Conservation (phyloP, 139 green algal species). For the Chlorella sp. region DNA sequence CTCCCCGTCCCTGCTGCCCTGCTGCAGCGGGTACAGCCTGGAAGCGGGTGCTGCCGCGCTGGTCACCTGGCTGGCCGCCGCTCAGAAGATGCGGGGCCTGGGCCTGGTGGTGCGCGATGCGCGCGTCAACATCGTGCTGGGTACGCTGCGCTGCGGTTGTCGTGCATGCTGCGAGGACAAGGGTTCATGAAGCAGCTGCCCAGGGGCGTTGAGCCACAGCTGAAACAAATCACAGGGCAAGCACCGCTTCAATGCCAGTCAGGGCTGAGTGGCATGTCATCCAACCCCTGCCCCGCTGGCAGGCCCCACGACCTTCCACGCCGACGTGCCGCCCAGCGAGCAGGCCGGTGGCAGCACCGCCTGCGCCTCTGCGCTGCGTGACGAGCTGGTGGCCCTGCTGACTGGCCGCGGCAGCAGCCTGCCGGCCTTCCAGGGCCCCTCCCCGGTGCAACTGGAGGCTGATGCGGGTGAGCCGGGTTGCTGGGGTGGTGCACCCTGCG, state of each 20-base stretch:
- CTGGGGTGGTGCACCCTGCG: too few species aligned
- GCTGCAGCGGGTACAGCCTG: slow-evolving; percentile 15
- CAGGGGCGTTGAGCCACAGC: too few species aligned
- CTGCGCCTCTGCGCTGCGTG: background rate
- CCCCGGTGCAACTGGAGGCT: background rate
- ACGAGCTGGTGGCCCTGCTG: slow-evolving; percentile 9
- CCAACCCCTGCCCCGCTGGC: background rate
- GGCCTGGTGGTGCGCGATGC: slow-evolving; percentile 22
- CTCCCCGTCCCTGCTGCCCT: background rate
- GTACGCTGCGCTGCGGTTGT: background rate
- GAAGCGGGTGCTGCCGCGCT: slow-evolving; percentile 14
- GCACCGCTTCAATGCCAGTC: too few species aligned
- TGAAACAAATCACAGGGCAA: too few species aligned
- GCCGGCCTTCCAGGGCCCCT: slow-evolving; percentile 15
- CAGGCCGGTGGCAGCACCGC: background rate
- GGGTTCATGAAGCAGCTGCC: too few species aligned
- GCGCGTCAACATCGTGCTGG: slow-evolving; percentile 20
- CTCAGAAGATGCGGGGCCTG: slow-evolving; percentile 6
- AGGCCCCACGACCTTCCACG: background rate
- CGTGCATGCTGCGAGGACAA: background rate
- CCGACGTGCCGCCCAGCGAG: too few species aligned
- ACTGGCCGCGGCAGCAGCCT: background rate
- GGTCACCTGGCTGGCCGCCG: slow-evolving; percentile 36
- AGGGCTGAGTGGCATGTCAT: background rate
- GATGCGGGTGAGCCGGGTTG: slow-evolving; percentile 19